A percentile compares a stretch with the other conserved stretches of the same genome.
phyloP scores from a whole-genome alignment of 1,284 basidiomycete species.

The Vanrija sp. region DNA sequence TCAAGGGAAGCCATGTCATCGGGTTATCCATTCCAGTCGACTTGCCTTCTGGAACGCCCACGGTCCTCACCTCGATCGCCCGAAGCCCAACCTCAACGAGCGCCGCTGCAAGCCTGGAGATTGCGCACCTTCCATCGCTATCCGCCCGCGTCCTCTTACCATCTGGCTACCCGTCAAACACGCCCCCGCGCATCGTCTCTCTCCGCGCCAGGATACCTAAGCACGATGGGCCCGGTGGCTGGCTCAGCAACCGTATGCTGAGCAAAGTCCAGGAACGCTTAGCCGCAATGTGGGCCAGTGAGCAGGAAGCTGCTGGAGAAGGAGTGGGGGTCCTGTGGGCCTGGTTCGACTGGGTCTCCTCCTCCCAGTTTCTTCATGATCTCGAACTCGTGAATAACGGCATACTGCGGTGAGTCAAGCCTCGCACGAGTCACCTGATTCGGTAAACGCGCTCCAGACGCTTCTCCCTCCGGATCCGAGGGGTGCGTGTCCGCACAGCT shows the following conservation, averaged over 20 bases:
- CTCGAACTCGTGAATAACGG: constrained; percentile 16
- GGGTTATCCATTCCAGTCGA: constrained; percentile 28
- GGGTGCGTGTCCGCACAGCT: too few relatives aligned
- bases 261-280: constrained; percentile 8
- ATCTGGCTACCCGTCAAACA: constrained; percentile 22
- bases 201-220: constrained; percentile 19
- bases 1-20: constrained; percentile 18
- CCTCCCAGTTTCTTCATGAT: constrained; percentile 30
- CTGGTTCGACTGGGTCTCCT: constrained; percentile 45
- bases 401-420: constrained; percentile 16
- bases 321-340: constrained; percentile 32
- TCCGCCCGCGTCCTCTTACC: constrained; percentile 25
- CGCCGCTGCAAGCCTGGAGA: constrained; percentile 4
- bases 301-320: constrained; percentile 1
- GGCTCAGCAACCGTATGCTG: constrained; percentile 17
- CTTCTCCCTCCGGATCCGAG: too few relatives aligned
- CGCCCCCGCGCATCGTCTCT: constrained; percentile 16
- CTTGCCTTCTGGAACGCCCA: constrained; percentile 10
- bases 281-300: constrained; percentile 7
- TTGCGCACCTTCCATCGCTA: constrained; percentile 37
- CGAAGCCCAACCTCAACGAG: not conserved
- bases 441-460: too few relatives aligned
- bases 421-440: too few relatives aligned
- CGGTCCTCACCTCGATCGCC: not conserved
- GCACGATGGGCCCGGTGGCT: constrained; percentile 3